These are phyloP conservation scores for Babesia ovis DNA, from an alignment of 169 alveolate genomes.

Conservation along the genomic window DNA sequence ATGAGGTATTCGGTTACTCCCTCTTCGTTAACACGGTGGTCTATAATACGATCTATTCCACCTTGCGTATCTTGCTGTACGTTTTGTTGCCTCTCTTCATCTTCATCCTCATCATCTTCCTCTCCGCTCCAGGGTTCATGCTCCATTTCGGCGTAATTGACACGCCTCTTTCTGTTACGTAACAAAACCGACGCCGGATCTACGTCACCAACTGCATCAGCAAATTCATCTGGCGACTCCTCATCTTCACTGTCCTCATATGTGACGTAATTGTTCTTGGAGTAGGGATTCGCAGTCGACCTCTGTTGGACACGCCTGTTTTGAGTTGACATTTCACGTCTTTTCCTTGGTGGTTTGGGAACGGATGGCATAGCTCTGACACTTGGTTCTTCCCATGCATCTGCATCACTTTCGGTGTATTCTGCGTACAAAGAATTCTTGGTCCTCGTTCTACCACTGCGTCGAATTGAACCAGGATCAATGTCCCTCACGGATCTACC, in stretches of 20 bases:
- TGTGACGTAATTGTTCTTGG: slow-evolving; percentile 56
- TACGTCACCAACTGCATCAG: slow-evolving; percentile 16
- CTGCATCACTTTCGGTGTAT: slow-evolving; percentile 69
- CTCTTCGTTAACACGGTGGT: slow-evolving; percentile 70
- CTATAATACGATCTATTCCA: slow-evolving; percentile 77
- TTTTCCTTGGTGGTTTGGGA: slow-evolving; percentile 7
- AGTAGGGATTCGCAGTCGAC: slow-evolving; percentile 50
- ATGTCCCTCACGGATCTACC: slow-evolving; percentile 45
- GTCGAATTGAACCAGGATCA: slow-evolving; percentile 41
- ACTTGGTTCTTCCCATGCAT: slow-evolving; percentile 56
- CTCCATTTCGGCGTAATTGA: slow-evolving; percentile 67
- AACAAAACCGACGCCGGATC: slow-evolving; percentile 40
- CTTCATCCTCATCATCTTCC: slow-evolving; percentile 52
- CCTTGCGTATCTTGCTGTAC: slow-evolving; percentile 71
- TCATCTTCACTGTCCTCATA: slow-evolving; percentile 47
- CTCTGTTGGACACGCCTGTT: slow-evolving; percentile 15
- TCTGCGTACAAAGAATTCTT: slow-evolving; percentile 54
- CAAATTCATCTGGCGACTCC: slow-evolving; percentile 26
- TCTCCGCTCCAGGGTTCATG: slow-evolving; percentile 53
- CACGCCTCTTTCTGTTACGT: slow-evolving; percentile 59
- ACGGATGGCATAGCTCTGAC: background rate
- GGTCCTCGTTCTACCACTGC: slow-evolving; percentile 63
- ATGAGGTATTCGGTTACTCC: slow-evolving; percentile 81
- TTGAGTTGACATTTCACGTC: slow-evolving; percentile 23
- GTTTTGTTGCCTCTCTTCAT: slow-evolving; percentile 21